Percentiles rank a stretch among this genome's conserved stretches.
phyloP scores from a whole-genome alignment of 1,284 basidiomycete species.

The Pseudozyma pruni region DNA sequence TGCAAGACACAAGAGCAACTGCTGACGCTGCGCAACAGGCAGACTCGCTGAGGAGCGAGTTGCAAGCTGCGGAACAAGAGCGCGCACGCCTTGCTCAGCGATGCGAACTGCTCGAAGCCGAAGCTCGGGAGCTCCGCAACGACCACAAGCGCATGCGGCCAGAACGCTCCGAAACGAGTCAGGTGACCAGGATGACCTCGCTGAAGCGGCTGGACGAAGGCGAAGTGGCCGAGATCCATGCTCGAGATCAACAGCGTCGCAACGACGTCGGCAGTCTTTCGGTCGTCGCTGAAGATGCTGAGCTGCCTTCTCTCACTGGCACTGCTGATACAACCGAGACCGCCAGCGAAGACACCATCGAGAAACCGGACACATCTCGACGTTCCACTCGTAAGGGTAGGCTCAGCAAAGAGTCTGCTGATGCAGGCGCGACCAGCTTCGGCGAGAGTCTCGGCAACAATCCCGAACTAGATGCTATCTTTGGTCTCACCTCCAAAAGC shows the following conservation, averaged over 20 bases:
- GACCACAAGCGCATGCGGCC: conserved; percentile 19
- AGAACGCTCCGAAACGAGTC: background rate
- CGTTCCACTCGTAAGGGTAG: conserved; percentile 7
- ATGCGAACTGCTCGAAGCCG: conserved; percentile 25
- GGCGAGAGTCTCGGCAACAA: conserved; percentile 35
- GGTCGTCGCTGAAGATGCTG: conserved; percentile 24
- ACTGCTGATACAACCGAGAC: conserved; percentile 15
- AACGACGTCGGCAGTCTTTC: conserved; percentile 24
- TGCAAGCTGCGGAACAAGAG: conserved; percentile 13
- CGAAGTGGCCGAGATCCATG: conserved; percentile 38
- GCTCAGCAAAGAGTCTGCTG: conserved; percentile 6
- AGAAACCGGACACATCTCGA: conserved; percentile 4
- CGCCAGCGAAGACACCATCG: conserved; percentile 7
- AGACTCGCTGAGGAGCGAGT: conserved; percentile 9
- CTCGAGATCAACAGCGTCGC: conserved; percentile 28
- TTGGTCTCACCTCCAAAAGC: conserved; percentile 9
- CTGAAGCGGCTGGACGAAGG: conserved; percentile 24
- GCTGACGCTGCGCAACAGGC: conserved; percentile 11
- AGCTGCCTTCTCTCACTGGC: conserved; percentile 13
- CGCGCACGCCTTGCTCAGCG: conserved; percentile 13
- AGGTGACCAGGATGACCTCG: conserved; percentile 9
- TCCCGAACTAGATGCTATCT: conserved; percentile 46
- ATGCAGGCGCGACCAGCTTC: conserved; percentile 16
- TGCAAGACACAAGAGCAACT: background rate
- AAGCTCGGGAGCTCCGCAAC: conserved; percentile 28